Evolutionary conservation across 495 filamentous ascomycete genomes (phyloP), one percentile per base, ranked within the genome.

Genomic region (Hypoxylon cercidicola): DNA sequence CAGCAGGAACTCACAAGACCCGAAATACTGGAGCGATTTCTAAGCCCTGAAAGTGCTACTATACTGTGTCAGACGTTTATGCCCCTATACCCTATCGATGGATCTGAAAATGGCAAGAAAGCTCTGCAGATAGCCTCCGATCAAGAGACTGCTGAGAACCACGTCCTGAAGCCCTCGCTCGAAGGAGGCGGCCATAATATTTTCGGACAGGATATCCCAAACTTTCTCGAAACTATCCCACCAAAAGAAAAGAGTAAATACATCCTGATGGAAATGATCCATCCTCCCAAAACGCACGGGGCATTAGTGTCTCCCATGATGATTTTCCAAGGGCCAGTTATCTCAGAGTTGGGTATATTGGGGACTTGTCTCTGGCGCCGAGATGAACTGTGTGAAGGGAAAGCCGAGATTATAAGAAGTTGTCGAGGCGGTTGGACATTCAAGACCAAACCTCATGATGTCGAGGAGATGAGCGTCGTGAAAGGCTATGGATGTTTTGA

Each of bases 101-200:
- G 83, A 16, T 87, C 86, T 8, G 56, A 77, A n/a, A 76, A 75
- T 15, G 89, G 90, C 0, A 54, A 71, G 13, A 75, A 81, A 43
- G 90, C 89, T 34, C 78, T 82, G 18, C 75, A 83, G 12, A 77
- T 92, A 13, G 90, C 90, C 4, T 81, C 85, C 30, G 45, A 48
- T 10, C 77, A 82, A 4, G 75, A 82, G 44, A 84, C 80, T 1
- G 82, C 86, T 2, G 62, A 69, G 41, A 77, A 81, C 20, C 89
- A 91, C 69, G 87, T 93, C 7, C 79, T 93, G 30, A 93, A 93
- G 68, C 90, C 90, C 3, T 90, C 92, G 68, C 84, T 89, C 13
- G 90, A 93, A 74, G 90, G 90, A 0, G 90, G 90, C 3, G 90
- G 90, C 3, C 91, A 93, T 63, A 93, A 93, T 66, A 79, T 92